A percentile compares a stretch with the other conserved stretches of the same genome.
phyloP scores from a whole-genome alignment of 1,139 yeast genomes.

The Zygosaccharomyces sapae region DNA sequence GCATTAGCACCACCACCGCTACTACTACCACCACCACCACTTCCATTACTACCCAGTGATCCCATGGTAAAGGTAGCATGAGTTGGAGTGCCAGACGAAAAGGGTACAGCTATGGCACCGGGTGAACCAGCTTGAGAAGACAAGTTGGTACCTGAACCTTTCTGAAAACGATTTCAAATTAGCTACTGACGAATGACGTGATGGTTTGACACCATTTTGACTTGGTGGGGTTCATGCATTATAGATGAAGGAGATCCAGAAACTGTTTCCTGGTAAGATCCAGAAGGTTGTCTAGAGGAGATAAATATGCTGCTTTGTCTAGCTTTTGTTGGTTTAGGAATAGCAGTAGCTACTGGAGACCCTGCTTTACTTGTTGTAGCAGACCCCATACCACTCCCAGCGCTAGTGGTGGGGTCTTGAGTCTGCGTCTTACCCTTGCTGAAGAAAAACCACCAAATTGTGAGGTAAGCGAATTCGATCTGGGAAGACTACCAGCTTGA shows the following conservation, averaged over 20 bases:
- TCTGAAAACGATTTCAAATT: slow-evolving; percentile 61
- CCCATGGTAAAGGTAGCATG: slow-evolving; percentile 18
- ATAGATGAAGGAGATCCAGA: slow-evolving; percentile 30
- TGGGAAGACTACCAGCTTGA: slow-evolving; percentile 40
- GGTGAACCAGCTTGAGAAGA: slow-evolving; percentile 23
- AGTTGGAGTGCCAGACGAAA: slow-evolving; percentile 19
- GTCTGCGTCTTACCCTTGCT: slow-evolving; percentile 32
- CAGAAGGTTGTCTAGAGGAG: slow-evolving; percentile 34
- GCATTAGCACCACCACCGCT: slow-evolving; percentile 11
- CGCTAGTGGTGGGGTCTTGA: slow-evolving; percentile 16
- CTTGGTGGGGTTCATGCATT: slow-evolving; percentile 26
- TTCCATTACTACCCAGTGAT: slow-evolving; percentile 22
- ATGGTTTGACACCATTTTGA: slow-evolving; percentile 29
- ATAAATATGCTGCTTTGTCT: slow-evolving; percentile 34
- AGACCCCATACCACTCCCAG: slow-evolving; percentile 1
- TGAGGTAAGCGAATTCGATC: slow-evolving; percentile 48
- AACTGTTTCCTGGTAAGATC: slow-evolving; percentile 28
- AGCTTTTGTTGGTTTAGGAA: slow-evolving; percentile 36
- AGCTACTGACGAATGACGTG: slow-evolving; percentile 68
- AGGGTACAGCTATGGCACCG: slow-evolving; percentile 22
- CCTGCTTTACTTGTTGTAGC: slow-evolving; percentile 5
- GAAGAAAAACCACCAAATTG: slow-evolving; percentile 40
- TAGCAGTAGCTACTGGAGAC: slow-evolving; percentile 26
- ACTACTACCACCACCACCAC: slow-evolving; percentile 17
- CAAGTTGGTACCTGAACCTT: slow-evolving; percentile 33